phyloP scores from a whole-genome alignment of 495 filamentous ascomycete species.

The Lentithecium fluviatile region DNA sequence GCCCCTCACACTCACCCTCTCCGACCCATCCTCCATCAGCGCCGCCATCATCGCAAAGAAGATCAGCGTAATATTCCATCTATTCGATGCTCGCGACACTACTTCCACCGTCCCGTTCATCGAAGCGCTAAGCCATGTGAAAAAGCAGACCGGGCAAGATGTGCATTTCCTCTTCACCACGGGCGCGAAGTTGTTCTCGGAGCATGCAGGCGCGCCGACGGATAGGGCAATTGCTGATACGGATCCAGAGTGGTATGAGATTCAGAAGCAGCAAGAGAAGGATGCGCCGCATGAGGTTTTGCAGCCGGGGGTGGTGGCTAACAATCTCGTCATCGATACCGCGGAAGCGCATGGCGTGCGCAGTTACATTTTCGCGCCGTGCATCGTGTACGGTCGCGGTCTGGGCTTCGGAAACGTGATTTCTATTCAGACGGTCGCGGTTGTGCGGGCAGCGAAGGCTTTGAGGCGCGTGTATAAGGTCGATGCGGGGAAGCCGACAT shows the following conservation, averaged over 20 bases:
- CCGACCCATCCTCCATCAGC: conserved; percentile 37
- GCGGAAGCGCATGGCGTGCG: conserved; percentile 44
- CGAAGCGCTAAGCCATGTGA: conserved; percentile 46
- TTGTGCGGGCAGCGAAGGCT: conserved; percentile 48
- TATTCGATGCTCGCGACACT: conserved; percentile 41
- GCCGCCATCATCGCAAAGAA: conserved; percentile 44
- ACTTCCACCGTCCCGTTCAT: conserved; percentile 43
- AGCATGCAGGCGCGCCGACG: conserved; percentile 41
- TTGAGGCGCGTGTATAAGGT: conserved; percentile 44
- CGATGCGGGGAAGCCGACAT: conserved; percentile 41
- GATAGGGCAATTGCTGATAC: conserved; percentile 47
- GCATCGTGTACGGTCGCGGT: conserved; percentile 46
- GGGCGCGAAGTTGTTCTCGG: conserved; percentile 44
- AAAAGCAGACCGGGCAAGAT: conserved; percentile 40
- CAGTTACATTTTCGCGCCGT: conserved; percentile 52
- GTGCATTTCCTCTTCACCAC: conserved; percentile 39
- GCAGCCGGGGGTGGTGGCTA: conserved; percentile 39
- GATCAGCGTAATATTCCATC: conserved; percentile 49
- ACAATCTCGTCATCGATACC: conserved; percentile 45
- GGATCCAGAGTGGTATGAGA: conserved; percentile 46
- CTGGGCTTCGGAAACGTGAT: conserved; percentile 52
- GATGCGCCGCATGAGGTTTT: not conserved
- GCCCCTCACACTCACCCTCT: conserved; percentile 42
- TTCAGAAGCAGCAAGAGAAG: conserved; percentile 39
- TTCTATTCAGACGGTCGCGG: conserved; percentile 51